These are phyloP conservation scores for Apocynum venetum DNA, from an alignment of 257 asterid species.

Conservation along the genomic window DNA sequence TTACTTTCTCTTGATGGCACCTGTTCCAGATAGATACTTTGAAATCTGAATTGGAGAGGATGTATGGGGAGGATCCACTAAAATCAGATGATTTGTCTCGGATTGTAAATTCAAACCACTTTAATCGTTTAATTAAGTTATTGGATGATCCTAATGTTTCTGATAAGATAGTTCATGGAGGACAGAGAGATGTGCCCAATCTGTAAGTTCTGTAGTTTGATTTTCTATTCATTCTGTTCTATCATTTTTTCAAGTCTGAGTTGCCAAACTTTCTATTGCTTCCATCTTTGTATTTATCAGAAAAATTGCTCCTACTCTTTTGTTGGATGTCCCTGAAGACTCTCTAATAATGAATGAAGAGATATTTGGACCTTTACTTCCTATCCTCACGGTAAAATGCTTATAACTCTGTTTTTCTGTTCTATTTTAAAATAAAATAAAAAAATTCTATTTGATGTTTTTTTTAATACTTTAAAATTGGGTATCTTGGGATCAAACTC, in stretches of 20 bases:
- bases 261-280: conserved; percentile 1
- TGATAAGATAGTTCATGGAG: conserved; percentile 77
- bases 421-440: too few species aligned
- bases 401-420: background rate
- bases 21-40: conserved; percentile 49
- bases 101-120: conserved; percentile 65
- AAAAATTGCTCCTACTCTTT: conserved; percentile 72
- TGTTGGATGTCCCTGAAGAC: conserved; percentile 74
- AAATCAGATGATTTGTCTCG: conserved; percentile 68
- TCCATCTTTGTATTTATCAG: conserved; percentile 32
- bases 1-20: conserved; percentile 14
- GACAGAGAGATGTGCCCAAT: conserved; percentile 55
- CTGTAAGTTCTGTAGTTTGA: conserved; percentile 52
- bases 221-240: conserved; percentile 8
- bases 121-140: conserved; percentile 52
- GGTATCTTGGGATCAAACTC: background rate
- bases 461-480: background rate
- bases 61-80: conserved; percentile 79
- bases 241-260: background rate
- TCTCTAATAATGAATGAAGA: conserved; percentile 77
- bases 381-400: conserved; percentile 64
- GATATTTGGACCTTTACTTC: conserved; percentile 89
- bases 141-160: conserved; percentile 75
- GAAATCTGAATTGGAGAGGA: conserved; percentile 57
- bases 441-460: too few species aligned